Evolutionary conservation across 371 early-diverging fungal species (phyloP).

Genomic region (Capillidium heterosporum): DNA sequence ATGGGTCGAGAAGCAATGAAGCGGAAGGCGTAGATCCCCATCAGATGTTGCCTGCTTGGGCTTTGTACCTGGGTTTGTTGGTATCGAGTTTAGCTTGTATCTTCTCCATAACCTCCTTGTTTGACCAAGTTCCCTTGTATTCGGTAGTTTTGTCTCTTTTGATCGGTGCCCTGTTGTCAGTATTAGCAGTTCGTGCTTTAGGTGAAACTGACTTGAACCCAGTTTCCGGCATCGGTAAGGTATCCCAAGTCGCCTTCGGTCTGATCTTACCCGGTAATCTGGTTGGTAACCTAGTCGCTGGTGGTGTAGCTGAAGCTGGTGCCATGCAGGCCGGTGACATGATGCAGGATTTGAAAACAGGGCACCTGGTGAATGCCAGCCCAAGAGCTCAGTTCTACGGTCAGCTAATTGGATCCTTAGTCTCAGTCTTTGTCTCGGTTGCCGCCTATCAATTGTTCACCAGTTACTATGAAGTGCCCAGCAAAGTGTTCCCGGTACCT

Average conservation of each 20-base stretch:
- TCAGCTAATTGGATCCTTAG: conserved; percentile 61
- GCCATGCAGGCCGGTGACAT: conserved; percentile 35
- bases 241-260: conserved; percentile 67
- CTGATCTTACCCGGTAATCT: conserved; percentile 47
- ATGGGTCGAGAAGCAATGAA: conserved; percentile 3
- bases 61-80: conserved; percentile 36
- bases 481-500: conserved; percentile 50
- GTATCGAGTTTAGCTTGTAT: conserved; percentile 35
- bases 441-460: conserved; percentile 53
- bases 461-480: conserved; percentile 47
- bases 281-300: conserved; percentile 65
- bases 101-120: conserved; percentile 32
- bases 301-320: conserved; percentile 70
- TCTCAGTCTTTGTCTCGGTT: conserved; percentile 42
- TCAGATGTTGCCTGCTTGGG: conserved; percentile 23
- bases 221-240: conserved; percentile 65
- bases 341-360: conserved; percentile 81
- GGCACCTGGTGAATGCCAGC: conserved; percentile 56
- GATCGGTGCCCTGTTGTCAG: conserved; percentile 25
- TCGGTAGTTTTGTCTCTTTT: conserved; percentile 22
- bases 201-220: conserved; percentile 74
- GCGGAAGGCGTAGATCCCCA: conserved; percentile 21
- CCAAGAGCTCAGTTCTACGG: conserved; percentile 74
- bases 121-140: conserved; percentile 21
- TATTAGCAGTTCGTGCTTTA: conserved; percentile 47